Base-by-base conservation (phyloP, 768 basidiomycete species). In the Boletus rex-veris region DNA sequence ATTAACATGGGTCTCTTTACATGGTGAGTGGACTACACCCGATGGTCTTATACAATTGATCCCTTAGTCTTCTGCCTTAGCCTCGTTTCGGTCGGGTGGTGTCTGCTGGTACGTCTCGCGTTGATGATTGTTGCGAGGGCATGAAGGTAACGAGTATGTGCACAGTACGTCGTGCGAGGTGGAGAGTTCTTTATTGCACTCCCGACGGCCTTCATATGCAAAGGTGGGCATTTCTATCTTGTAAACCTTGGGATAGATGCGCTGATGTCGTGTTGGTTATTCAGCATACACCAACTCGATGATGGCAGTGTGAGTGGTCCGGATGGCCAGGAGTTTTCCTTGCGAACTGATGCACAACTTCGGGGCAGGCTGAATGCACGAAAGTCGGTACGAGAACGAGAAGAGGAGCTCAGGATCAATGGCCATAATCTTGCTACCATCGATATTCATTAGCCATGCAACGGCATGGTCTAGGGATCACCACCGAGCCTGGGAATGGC, bases 1-100 rank as follows among this genome's bases (percentile, higher is more conserved):
- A 12, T 59, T 7, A 59, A 59, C 33, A 47, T 59, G 58, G 58
- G 58, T 4, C 36, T 59, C 18, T 43, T 54, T 16, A 59, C 58
- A n/a, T 59, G 57, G 58, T 58, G 30, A 46, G 42, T 10, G 33
- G 40, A 16, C 7, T 3, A 41, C 28, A 24, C 21, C 16, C 2
- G n/a, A n/a, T 15, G 19, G 28, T 16, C 7, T 7, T 5, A 42
- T n/a, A 10, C 3, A 37, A 19, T 8, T 19, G 6, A 35, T 11
- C n/a, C 7, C 3, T 5, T 10, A 14, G 3, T 3, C 1, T 31
- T 37, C 14, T 24, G 2, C 21, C 14, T 0, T 9, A 58, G 58
- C 41, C 50, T 58, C 24, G 9, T 58, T 28, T 48, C 50, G 1
- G 18, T 58, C 4, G 36, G 8, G n/a, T 58, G 57, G 57, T 58